Evolutionary conservation across 2,329 filamentous ascomycete species (phyloP).

Genomic region (Apiospora hydei): DNA sequence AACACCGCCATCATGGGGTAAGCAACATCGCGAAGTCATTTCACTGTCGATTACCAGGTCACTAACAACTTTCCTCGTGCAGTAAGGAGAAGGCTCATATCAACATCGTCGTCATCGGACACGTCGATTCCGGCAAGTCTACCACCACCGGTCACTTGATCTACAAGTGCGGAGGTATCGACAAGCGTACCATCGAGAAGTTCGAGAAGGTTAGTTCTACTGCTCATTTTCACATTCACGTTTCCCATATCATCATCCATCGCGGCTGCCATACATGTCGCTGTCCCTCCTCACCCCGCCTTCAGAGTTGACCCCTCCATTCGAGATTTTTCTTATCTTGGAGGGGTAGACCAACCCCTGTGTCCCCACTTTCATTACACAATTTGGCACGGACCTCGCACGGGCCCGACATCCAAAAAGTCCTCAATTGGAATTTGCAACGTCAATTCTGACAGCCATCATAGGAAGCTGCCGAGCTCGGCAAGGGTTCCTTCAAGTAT

Average conservation of each 20-base stretch:
- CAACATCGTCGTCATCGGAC: slow-evolving; percentile 82
- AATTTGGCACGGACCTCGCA: slow-evolving; percentile 2
- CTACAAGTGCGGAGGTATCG: slow-evolving; percentile 99
- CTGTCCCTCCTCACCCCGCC: slow-evolving; percentile 36
- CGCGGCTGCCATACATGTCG: no score
- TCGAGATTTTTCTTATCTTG: neutral
- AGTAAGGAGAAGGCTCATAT: slow-evolving; percentile 98
- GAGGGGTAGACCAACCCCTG: slow-evolving; percentile 9
- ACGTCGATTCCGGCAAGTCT: slow-evolving; percentile 73
- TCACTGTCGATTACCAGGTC: slow-evolving; percentile 23
- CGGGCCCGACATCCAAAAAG: neutral
- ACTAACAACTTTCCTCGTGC: slow-evolving; percentile 34
- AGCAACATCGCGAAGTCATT: slow-evolving; percentile 28
- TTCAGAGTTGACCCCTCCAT: slow-evolving; percentile 30
- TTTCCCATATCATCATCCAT: neutral
- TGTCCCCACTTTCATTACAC: neutral
- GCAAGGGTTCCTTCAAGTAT: slow-evolving; percentile 99
- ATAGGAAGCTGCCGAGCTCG: slow-evolving; percentile 97
- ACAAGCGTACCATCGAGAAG: slow-evolving; percentile 99
- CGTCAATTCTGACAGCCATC: slow-evolving; percentile 36
- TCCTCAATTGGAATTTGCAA: neutral
- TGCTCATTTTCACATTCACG: neutral
- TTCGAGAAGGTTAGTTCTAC: slow-evolving; percentile 92
- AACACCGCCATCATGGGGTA: slow-evolving; percentile 49
- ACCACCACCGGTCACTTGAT: slow-evolving; percentile 84